These are phyloP conservation scores for Puccinellia tenuiflora DNA, from an alignment of 176 grass and related monocot genomes.

Conservation along the genomic window DNA sequence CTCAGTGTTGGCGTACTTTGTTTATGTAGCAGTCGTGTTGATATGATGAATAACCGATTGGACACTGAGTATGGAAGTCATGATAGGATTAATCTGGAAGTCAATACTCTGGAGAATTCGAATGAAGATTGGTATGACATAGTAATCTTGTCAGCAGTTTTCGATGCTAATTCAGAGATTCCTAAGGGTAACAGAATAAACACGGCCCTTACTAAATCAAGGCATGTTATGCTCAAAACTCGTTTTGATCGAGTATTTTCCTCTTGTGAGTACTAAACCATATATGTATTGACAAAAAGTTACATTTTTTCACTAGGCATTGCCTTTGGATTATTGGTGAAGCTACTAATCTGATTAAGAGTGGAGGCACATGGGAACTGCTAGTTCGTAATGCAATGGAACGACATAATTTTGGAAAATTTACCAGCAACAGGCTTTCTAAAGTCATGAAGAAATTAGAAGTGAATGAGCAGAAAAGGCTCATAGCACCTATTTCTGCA, in stretches of 20 bases:
- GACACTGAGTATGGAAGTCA: not conserved
- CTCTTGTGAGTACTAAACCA: not conserved
- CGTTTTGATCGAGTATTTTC: not conserved
- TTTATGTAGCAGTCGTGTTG: not conserved
- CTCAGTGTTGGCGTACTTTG: not conserved
- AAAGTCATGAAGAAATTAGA: not conserved
- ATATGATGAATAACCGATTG: not conserved
- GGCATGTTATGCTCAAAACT: not conserved
- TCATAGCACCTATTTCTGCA: not conserved
- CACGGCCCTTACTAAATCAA: not conserved
- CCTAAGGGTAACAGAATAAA: not conserved
- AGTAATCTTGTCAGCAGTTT: not conserved
- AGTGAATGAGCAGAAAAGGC: not conserved
- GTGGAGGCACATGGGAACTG: not conserved
- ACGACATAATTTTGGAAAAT: not conserved
- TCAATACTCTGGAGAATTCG: not conserved
- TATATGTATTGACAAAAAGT: not conserved
- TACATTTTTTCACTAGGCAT: not conserved
- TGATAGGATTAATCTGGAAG: not conserved
- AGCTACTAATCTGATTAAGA: not conserved
- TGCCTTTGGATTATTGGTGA: not conserved
- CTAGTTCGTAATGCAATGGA: not conserved
- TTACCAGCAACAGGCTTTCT: not conserved
- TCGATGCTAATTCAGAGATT: not conserved
- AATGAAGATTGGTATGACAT: not conserved